Evolutionary conservation across 2,329 filamentous ascomycete genomes (phyloP), one percentile per base, ranked within the genome.

Genomic region (Aspergillus awamori): DNA sequence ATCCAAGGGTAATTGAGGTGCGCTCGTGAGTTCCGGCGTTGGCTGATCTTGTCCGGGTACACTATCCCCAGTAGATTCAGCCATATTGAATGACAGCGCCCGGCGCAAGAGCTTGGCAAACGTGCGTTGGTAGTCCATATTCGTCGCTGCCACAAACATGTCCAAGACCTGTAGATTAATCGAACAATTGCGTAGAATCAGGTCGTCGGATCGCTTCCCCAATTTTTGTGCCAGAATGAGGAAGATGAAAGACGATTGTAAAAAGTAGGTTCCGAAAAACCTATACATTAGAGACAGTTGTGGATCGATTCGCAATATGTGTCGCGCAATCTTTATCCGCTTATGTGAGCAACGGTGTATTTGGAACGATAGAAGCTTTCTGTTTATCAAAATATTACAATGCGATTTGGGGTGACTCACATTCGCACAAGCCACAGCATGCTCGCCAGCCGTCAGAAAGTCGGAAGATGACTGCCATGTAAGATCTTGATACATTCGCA

Each of bases 71-170:
- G 24, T 43, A 15, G 22, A 33, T n/a, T 28, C 11, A 10, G 8
- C n/a, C 24, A 55, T 45, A 39, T 45, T 55, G n/a, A 20, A 10
- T 8, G 24, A 45, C 17, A 54, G 22, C 4, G 52, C 36, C n/a
- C 39, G 38, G 13, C 52, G 52, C 17, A 54, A 22, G 8, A 54
- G 52, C 24, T 54, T 28, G 24, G 52, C 52, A 54, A 47, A 55
- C 4, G 39, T 55, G 7, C 53, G 53, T 26, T 55, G 53, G 17
- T 45, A 55, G 41, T 55, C 53, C 53, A 55, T 55, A n/a, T 55
- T 55, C 8, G 53, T 55, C 3, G 53, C 38, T 5, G 28, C 38
- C 10, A 55, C 53, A 36, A 55, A 55, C 24, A 45, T 33, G n/a
- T 55, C 53, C 39, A 55, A 33, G 2, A 55, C 53, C 24, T 55